A percentile compares a stretch with the other conserved stretches of the same genome.
These are phyloP conservation scores for Candida sanyaensis DNA, from an alignment of 1,139 yeast genomes.

Conservation along the genomic window DNA sequence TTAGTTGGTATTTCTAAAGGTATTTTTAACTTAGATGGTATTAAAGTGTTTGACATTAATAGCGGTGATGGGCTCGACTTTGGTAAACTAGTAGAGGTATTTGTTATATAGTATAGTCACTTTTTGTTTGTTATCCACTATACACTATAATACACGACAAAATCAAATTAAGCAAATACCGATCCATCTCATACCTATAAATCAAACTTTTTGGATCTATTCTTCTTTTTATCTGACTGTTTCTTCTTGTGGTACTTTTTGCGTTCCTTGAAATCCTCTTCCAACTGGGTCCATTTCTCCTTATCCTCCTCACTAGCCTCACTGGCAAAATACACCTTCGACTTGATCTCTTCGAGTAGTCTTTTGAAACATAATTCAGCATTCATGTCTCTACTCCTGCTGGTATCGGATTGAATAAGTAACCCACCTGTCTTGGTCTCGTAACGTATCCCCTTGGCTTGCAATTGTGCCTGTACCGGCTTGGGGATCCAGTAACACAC, in stretches of 20 bases:
- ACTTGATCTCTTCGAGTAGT: conserved; percentile 54
- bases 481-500: conserved; percentile 63
- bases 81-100: conserved; percentile 69
- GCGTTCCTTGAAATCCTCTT: conserved; percentile 46
- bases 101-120: conserved; percentile 38
- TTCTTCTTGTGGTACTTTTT: conserved; percentile 55
- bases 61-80: conserved; percentile 75
- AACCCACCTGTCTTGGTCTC: conserved; percentile 60
- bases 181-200: not conserved
- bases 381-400: conserved; percentile 62
- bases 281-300: conserved; percentile 57
- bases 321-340: conserved; percentile 46
- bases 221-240: conserved; percentile 55
- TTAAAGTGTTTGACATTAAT: conserved; percentile 60
- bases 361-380: conserved; percentile 60
- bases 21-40: conserved; percentile 63
- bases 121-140: too few relatives aligned
- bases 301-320: conserved; percentile 52
- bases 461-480: conserved; percentile 48
- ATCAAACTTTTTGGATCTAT: conserved; percentile 44
- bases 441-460: conserved; percentile 46
- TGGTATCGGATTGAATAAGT: conserved; percentile 61
- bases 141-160: too few relatives aligned
- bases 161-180: too few relatives aligned
- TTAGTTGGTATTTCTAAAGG: conserved; percentile 68